Conservation (phyloP, 2,329 filamentous ascomycete species). For the Fusarium dlaminii region DNA sequence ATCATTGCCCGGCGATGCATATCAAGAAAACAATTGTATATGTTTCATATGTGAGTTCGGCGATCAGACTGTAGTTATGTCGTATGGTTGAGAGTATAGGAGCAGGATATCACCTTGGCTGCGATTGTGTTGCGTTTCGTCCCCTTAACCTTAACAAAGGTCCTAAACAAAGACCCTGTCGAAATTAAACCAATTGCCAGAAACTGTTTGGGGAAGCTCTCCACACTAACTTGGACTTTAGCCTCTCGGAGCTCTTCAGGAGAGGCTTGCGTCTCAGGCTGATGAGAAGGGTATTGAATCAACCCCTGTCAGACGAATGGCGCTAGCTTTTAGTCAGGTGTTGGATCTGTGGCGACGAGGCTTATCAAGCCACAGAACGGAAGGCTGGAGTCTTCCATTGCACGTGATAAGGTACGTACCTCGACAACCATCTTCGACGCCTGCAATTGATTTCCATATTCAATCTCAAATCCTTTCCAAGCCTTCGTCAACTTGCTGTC, state of each 20-base stretch:
- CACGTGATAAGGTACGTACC: slow-evolving; percentile 45
- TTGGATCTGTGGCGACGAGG: slow-evolving; percentile 7
- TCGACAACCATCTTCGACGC: slow-evolving; percentile 24
- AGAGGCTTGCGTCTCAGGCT: slow-evolving; percentile 25
- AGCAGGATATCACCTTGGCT: slow-evolving; percentile 10
- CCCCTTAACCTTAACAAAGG: not conserved
- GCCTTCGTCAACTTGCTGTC: slow-evolving; percentile 21
- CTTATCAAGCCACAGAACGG: slow-evolving; percentile 22
- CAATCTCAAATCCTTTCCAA: slow-evolving; percentile 35
- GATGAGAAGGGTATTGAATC: not conserved
- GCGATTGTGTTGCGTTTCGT: slow-evolving; percentile 6
- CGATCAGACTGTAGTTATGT: not conserved
- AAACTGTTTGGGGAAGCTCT: slow-evolving; percentile 31
- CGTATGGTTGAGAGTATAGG: slow-evolving; percentile 15
- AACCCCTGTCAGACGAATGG: slow-evolving; percentile 2
- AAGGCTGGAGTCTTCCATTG: slow-evolving; percentile 25
- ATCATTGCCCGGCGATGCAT: slow-evolving; percentile 27
- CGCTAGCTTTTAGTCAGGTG: not conserved
- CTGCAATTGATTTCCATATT: slow-evolving; percentile 5
- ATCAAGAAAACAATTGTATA: not conserved
- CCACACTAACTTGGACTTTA: slow-evolving; percentile 10
- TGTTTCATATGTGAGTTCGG: not conserved
- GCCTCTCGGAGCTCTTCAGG: slow-evolving; percentile 17
- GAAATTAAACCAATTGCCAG: slow-evolving; percentile 34
- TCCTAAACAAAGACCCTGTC: slow-evolving; percentile 22